A percentile compares a stretch with the other conserved stretches of the same genome.
Conservation (phyloP, 140 eudicot species). For the Artemisia princeps region DNA sequence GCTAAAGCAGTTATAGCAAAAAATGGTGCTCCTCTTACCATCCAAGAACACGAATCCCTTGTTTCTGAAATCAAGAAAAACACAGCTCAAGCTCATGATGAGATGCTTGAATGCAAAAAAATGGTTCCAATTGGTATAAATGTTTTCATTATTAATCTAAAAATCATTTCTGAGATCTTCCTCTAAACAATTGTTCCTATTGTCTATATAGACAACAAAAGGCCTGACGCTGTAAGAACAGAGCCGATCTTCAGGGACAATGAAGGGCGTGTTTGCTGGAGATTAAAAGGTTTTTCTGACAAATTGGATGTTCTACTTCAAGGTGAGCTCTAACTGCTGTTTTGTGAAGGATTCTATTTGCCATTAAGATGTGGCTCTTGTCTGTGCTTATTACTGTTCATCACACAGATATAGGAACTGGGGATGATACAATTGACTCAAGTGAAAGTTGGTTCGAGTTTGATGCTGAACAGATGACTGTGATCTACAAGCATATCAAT, state of each 20-base stretch:
- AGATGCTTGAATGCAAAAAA: conserved; percentile 44
- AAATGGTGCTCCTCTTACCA: conserved; percentile 51
- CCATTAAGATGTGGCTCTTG: not conserved
- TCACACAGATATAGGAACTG: conserved; percentile 43
- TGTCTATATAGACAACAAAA: conserved; percentile 31
- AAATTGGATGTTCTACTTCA: conserved; percentile 42
- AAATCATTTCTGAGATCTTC: not conserved
- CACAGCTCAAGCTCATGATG: conserved; percentile 53
- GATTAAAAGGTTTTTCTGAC: conserved; percentile 38
- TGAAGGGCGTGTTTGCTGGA: conserved; percentile 57
- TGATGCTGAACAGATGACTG: conserved; percentile 41
- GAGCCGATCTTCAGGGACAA: conserved; percentile 36
- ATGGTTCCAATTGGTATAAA: conserved; percentile 41
- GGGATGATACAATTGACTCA: conserved; percentile 25
- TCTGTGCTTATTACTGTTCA: not conserved
- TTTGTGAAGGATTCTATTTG: not conserved
- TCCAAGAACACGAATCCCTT: conserved; percentile 51
- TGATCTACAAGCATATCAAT: conserved; percentile 37
- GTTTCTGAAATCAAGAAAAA: conserved; percentile 37
- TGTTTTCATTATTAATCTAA: not conserved
- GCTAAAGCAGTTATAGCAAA: conserved; percentile 45
- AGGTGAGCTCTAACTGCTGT: conserved; percentile 34
- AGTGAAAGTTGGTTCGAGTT: conserved; percentile 50
- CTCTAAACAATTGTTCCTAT: not conserved
- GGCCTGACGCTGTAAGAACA: conserved; percentile 50